Evolutionary conservation across 2,329 filamentous ascomycete species (phyloP).

Genomic region (Chaetomium sp.): DNA sequence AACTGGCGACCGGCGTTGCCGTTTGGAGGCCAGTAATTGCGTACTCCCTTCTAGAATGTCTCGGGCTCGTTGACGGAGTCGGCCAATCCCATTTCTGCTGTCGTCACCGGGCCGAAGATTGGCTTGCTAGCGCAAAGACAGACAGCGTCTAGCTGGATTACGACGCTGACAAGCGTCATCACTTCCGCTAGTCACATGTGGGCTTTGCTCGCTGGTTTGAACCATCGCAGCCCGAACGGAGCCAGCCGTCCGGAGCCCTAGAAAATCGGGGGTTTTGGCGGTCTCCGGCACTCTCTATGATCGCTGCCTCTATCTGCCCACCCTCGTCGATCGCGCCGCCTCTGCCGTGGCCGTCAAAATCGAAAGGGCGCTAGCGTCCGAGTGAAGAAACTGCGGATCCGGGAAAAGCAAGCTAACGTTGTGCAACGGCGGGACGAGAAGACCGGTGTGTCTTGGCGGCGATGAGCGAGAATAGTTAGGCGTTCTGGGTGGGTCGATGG

Average conservation of each 20-base stretch:
- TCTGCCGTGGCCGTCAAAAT: background rate
- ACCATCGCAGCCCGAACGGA: background rate
- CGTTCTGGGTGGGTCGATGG: conserved; percentile 6
- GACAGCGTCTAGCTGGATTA: background rate
- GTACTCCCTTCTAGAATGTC: conserved; percentile 1
- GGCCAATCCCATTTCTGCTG: background rate
- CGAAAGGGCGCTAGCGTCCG: conserved; percentile 4
- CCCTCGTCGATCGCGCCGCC: background rate
- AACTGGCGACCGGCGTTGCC: background rate
- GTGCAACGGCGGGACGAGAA: conserved; percentile 21
- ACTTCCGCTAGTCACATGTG: background rate
- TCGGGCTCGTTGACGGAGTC: background rate
- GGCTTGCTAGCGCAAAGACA: background rate
- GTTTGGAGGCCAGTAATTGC: background rate
- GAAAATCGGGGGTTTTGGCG: background rate
- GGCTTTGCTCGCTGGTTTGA: background rate
- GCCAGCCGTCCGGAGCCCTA: background rate
- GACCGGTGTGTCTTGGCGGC: conserved; percentile 24
- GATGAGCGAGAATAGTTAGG: conserved; percentile 9
- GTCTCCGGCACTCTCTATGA: background rate
- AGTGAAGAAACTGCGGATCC: conserved; percentile 11
- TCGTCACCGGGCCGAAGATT: background rate
- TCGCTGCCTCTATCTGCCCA: background rate
- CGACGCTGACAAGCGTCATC: background rate
- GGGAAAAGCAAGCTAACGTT: conserved; percentile 18